Base-by-base conservation (phyloP, 495 filamentous ascomycete genomes). In the Poronia punctata region DNA sequence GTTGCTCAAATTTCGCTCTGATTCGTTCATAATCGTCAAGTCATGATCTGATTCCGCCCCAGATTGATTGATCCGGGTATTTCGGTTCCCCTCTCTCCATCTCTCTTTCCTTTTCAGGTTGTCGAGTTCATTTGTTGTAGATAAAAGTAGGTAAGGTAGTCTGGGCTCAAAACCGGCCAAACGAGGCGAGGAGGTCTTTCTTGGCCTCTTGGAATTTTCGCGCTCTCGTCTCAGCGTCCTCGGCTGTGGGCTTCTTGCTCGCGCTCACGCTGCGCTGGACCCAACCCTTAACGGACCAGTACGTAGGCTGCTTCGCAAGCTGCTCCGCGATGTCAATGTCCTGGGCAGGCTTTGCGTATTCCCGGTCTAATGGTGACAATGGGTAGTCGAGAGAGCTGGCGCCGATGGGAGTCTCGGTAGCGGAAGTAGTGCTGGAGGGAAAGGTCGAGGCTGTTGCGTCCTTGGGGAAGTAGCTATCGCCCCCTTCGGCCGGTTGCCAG, bases 271-370 rank as follows among this genome's bases (percentile, higher is more conserved):
- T 59, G 35, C 62, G 57, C 54, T 63, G 61, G 23, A 66, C 49
- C 24, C 56, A 64, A 50, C 66, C 52, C 32, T 53, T 25, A n/a
- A 68, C 48, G 10, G 61, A 60, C 38, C 55, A 56, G 46, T 54
- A 59, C 25, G 42, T 40, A 0, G 67, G 66, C 45, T 50, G 33
- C 22, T 56, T 60, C 5, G 63, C 57, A 11, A 72, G 60, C 27
- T 68, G 54, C 43, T 60, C 53, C 21, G 60, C 64, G 25, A 72
- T 44, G 30, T 54, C 58, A 12, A 63, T 36, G 33, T 68, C 61
- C 3, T 43, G 28, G 0, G 32, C 22, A 0, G 67, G 67, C 47
- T 60, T 51, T 8, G 52, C 45, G 38, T 59, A 70, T 6, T 51
- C 16, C 10, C 64, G 54, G 25, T 53, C 49, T 16, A 59, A 22